phyloP scores from a whole-genome alignment of 2,329 filamentous ascomycete species.

The Ascocoryne sarcoides region DNA sequence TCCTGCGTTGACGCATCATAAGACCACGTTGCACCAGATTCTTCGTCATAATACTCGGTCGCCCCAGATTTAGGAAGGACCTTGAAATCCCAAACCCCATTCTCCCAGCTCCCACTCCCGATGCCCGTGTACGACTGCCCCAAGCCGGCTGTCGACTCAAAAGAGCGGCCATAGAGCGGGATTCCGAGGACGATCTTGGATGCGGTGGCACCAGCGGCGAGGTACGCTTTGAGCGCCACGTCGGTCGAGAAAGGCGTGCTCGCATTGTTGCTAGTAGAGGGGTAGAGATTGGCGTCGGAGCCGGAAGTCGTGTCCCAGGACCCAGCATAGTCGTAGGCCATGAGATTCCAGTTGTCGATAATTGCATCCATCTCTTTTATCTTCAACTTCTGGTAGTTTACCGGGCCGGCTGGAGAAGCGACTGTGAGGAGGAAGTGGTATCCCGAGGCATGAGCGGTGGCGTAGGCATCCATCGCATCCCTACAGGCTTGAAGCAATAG shows the following conservation, averaged over 20 bases:
- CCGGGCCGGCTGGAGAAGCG: conserved; percentile 40
- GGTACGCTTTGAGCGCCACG: conserved; percentile 56
- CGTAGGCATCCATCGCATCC: conserved; percentile 40
- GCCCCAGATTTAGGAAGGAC: conserved; percentile 56
- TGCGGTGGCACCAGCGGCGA: conserved; percentile 49
- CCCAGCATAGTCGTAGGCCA: conserved; percentile 64
- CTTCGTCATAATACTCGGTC: conserved; percentile 46
- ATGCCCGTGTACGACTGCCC: conserved; percentile 52
- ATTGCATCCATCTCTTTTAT: conserved; percentile 37
- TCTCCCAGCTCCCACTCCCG: conserved; percentile 56
- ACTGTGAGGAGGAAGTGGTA: conserved; percentile 48
- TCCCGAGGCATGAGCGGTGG: conserved; percentile 34
- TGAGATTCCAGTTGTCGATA: conserved; percentile 51
- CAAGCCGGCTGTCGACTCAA: conserved; percentile 55
- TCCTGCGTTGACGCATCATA: conserved; percentile 52
- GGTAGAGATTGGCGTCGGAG: conserved; percentile 65
- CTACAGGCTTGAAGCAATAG: conserved; percentile 20
- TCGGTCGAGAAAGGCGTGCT: conserved; percentile 64
- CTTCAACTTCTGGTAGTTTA: conserved; percentile 39
- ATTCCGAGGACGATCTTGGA: conserved; percentile 63
- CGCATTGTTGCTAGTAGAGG: conserved; percentile 41
- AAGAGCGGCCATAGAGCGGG: conserved; percentile 71
- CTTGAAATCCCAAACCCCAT: conserved; percentile 75
- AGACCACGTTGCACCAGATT: conserved; percentile 57
- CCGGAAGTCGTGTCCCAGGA: conserved; percentile 55